Conservation (phyloP, 2,329 filamentous ascomycete genomes). For the Trichoderma sp. region DNA sequence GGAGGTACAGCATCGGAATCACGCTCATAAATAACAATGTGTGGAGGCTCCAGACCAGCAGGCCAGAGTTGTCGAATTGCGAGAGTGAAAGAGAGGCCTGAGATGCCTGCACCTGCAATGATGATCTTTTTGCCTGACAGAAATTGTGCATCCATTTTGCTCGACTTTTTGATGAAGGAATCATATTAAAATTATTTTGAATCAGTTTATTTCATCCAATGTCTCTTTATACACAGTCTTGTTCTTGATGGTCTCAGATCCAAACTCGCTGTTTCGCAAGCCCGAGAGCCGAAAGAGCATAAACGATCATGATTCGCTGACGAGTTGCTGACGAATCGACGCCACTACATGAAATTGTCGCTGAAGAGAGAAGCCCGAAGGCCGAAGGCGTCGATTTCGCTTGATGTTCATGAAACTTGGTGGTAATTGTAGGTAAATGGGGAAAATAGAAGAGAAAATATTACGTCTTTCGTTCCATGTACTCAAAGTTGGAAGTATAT, state of each 20-base stretch:
- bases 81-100: conserved; percentile 38
- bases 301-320: neutral
- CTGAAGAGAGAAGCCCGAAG: neutral
- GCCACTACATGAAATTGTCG: neutral
- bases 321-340: neutral
- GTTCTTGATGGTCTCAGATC: too few relatives aligned
- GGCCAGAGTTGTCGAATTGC: conserved; percentile 37
- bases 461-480: neutral
- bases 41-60: conserved; percentile 26
- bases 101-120: conserved; percentile 40
- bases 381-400: neutral
- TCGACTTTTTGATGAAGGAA: neutral
- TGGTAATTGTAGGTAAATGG: neutral
- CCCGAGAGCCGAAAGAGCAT: neutral
- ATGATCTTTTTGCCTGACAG: conserved; percentile 37
- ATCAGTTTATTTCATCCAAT: neutral
- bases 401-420: neutral
- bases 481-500: neutral
- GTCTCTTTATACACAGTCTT: neutral
- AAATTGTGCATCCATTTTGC: conserved; percentile 18
- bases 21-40: conserved; percentile 37
- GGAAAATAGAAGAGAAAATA: neutral
- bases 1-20: conserved; percentile 29
- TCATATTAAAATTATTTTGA: neutral
- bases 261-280: neutral